Percentiles rank a stretch among this genome's conserved stretches.
Conservation (phyloP, 371 early-diverging fungal species). For the Mucor piriformis region DNA sequence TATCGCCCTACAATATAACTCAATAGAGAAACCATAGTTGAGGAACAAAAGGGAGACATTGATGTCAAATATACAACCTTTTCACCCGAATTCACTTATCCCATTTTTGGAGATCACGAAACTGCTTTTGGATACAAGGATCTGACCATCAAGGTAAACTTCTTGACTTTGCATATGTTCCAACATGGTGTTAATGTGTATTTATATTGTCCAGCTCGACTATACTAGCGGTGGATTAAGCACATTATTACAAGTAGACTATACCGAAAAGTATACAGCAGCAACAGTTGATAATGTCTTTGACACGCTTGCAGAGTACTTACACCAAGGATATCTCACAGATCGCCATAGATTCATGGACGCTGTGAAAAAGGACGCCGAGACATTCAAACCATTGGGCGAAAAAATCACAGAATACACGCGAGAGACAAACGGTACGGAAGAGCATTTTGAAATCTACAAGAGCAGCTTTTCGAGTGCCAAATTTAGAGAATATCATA, state of each 20-base stretch:
- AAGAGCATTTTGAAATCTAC: conserved; percentile 74
- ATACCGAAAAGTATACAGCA: conserved; percentile 48
- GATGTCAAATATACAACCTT: conserved; percentile 8
- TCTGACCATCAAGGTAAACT: conserved; percentile 66
- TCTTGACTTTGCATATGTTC: no score
- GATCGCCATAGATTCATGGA: conserved; percentile 66
- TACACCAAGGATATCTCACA: conserved; percentile 47
- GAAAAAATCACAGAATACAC: conserved; percentile 72
- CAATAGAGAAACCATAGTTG: conserved; percentile 4
- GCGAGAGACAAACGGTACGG: conserved; percentile 43
- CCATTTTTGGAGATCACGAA: conserved; percentile 89
- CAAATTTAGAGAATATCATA: conserved; percentile 76
- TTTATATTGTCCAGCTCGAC: conserved; percentile 59
- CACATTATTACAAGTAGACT: conserved; percentile 67
- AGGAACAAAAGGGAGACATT: conserved; percentile 13
- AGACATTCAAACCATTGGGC: conserved; percentile 68
- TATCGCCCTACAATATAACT: not conserved
- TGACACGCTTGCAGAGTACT: conserved; percentile 38
- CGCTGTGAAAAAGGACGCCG: conserved; percentile 61
- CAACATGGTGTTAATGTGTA: not conserved
- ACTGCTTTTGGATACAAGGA: conserved; percentile 88
- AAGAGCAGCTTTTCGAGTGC: conserved; percentile 57
- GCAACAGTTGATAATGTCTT: conserved; percentile 43
- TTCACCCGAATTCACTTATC: conserved; percentile 82
- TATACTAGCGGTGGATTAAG: conserved; percentile 81